Percentiles rank a stretch among this genome's conserved stretches.
These are phyloP conservation scores for Neurospora terricola DNA, from an alignment of 495 filamentous ascomycete genomes.

Conservation along the genomic window DNA sequence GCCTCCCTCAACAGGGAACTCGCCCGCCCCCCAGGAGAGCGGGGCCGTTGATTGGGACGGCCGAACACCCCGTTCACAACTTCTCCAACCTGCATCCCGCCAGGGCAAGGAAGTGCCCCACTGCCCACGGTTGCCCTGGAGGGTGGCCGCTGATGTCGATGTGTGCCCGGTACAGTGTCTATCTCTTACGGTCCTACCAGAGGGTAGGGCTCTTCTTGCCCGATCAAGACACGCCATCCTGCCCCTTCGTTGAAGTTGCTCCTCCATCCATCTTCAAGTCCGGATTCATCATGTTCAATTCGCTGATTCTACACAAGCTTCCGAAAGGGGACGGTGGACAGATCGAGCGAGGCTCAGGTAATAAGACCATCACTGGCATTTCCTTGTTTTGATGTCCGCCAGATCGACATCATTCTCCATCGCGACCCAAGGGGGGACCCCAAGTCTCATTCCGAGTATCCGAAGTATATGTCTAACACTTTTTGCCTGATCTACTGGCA, in stretches of 20 bases:
- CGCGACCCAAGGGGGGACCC: neutral
- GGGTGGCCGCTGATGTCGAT: neutral
- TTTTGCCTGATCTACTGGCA: neutral
- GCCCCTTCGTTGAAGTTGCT: neutral
- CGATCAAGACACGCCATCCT: neutral
- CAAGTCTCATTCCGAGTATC: neutral
- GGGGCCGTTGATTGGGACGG: neutral
- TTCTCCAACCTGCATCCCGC: neutral
- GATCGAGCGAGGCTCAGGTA: neutral
- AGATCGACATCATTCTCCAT: neutral
- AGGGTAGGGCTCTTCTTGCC: neutral
- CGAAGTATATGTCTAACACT: neutral
- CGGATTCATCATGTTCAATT: neutral
- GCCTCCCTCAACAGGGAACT: neutral
- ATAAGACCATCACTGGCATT: neutral
- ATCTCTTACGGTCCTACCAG: neutral
- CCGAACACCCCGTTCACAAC: neutral
- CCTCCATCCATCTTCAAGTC: neutral
- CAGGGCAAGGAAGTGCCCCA: neutral
- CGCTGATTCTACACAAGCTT: neutral
- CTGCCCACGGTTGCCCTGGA: neutral
- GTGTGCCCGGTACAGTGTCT: neutral
- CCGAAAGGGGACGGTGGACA: neutral
- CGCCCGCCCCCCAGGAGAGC: neutral
- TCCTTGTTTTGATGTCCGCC: neutral